These are phyloP conservation scores for Penicillium sp. DNA, from an alignment of 2,329 filamentous ascomycete species.

Conservation along the genomic window DNA sequence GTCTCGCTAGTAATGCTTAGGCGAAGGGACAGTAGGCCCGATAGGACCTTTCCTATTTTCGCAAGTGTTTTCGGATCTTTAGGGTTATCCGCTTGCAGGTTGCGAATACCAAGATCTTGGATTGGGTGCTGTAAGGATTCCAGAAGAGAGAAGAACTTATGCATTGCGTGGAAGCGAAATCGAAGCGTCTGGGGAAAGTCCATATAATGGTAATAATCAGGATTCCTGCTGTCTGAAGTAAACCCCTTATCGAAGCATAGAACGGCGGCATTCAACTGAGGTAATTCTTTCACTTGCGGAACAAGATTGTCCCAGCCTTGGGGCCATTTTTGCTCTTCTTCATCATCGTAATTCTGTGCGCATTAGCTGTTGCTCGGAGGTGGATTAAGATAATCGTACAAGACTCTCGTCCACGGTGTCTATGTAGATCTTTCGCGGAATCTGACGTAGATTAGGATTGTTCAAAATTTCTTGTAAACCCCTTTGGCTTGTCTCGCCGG, in stretches of 20 bases:
- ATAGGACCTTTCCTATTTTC: slow-evolving; percentile 15
- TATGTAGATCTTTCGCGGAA: slow-evolving; percentile 19
- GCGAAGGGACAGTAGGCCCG: slow-evolving; percentile 15
- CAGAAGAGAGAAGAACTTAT: slow-evolving; percentile 14
- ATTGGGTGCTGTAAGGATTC: slow-evolving; percentile 19
- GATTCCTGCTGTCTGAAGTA: slow-evolving; percentile 1
- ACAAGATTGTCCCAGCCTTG: slow-evolving; percentile 15
- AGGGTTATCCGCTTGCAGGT: slow-evolving; percentile 18
- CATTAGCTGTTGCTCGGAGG: slow-evolving; percentile 13
- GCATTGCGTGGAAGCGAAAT: slow-evolving; percentile 16
- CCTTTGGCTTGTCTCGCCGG: slow-evolving; percentile 13
- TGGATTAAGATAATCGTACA: slow-evolving; percentile 16
- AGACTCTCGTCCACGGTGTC: slow-evolving; percentile 19
- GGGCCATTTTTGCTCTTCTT: slow-evolving; percentile 13
- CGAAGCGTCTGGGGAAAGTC: slow-evolving; percentile 15
- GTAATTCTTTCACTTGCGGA: slow-evolving; percentile 11
- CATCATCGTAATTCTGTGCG: slow-evolving; percentile 13
- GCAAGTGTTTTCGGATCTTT: slow-evolving; percentile 14
- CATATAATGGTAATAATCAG: not conserved
- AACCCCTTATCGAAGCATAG: slow-evolving; percentile 19
- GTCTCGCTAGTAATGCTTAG: slow-evolving; percentile 17
- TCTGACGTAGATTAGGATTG: slow-evolving; percentile 15
- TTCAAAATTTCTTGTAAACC: slow-evolving; percentile 16
- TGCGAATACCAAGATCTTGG: slow-evolving; percentile 20
- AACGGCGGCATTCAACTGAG: slow-evolving; percentile 13